Evolutionary conservation across 331 rosid genomes (phyloP).

Genomic region (Quercus tomentella): DNA sequence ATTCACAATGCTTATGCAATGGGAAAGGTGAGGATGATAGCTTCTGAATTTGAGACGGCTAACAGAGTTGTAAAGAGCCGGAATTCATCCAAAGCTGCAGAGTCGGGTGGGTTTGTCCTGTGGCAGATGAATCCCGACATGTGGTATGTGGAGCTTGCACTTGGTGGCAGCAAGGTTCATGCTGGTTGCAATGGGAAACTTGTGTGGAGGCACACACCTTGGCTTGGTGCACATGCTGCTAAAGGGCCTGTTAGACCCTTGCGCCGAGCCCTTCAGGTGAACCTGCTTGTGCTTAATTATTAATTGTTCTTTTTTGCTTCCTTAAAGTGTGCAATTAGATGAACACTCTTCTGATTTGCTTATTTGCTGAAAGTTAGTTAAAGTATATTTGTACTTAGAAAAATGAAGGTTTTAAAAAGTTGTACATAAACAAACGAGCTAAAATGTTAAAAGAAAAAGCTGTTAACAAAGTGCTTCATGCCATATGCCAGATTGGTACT

Average conservation of each 20-base stretch:
- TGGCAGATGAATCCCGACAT: slow-evolving; percentile 98
- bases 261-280: slow-evolving; percentile 93
- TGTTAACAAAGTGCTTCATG: neutral
- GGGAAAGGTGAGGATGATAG: slow-evolving; percentile 96
- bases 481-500: neutral
- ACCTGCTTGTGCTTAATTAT: neutral
- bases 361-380: too few relatives aligned
- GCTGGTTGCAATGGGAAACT: slow-evolving; percentile 98
- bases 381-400: too few relatives aligned
- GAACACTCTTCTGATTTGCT: too few relatives aligned
- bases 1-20: slow-evolving; percentile 85
- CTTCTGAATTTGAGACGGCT: slow-evolving; percentile 93
- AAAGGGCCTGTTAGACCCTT: slow-evolving; percentile 97
- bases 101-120: slow-evolving; percentile 86
- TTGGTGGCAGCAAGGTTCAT: slow-evolving; percentile 96
- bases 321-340: neutral
- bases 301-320: neutral
- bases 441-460: too few relatives aligned
- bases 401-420: too few relatives aligned
- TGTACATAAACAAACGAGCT: too few relatives aligned
- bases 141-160: slow-evolving; percentile 99
- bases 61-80: slow-evolving; percentile 67
- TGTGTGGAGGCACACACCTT: slow-evolving; percentile 99
- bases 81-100: slow-evolving; percentile 76
- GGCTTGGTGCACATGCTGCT: slow-evolving; percentile 98